Conservation (phyloP, 352 stramenopile genomes). For the Pythium diclinum region DNA sequence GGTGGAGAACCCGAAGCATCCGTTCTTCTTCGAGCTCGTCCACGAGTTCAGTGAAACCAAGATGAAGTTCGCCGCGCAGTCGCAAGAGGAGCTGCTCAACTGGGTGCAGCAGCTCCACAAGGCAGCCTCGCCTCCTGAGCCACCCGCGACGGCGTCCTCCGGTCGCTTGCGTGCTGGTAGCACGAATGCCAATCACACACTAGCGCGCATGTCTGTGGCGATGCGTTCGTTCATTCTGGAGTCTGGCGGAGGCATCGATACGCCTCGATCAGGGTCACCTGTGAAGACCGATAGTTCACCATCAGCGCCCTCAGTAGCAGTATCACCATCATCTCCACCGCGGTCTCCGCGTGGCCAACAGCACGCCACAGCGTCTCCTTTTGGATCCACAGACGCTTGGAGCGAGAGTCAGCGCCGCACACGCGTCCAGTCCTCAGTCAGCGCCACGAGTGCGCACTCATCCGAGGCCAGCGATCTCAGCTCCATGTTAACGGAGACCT, state of each 20-base stretch:
- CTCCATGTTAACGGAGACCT: constrained; percentile 12
- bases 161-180: constrained; percentile 20
- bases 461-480: constrained; percentile 22
- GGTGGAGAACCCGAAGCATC: constrained; percentile 62
- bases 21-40: constrained; percentile 78
- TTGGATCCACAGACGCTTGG: constrained; percentile 22
- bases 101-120: constrained; percentile 62
- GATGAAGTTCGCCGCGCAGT: constrained; percentile 72
- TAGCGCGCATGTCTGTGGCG: constrained; percentile 68
- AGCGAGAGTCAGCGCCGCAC: constrained; percentile 24
- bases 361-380: constrained; percentile 6
- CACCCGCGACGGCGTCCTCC: constrained; percentile 29
- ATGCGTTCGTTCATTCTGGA: constrained; percentile 80
- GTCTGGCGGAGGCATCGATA: constrained; percentile 17
- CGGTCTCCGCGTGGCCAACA: constrained; percentile 4
- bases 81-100: constrained; percentile 49
- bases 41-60: constrained; percentile 72
- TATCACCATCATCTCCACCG: constrained; percentile 6
- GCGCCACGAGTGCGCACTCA: constrained; percentile 24
- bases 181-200: constrained; percentile 37
- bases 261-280: background rate
- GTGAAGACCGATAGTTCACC: constrained; percentile 4
- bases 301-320: background rate
- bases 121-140: constrained; percentile 43
- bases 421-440: constrained; percentile 23